Evolutionary conservation across 352 stramenopile species (phyloP).

Genomic region (Globisporangium nodosum): DNA sequence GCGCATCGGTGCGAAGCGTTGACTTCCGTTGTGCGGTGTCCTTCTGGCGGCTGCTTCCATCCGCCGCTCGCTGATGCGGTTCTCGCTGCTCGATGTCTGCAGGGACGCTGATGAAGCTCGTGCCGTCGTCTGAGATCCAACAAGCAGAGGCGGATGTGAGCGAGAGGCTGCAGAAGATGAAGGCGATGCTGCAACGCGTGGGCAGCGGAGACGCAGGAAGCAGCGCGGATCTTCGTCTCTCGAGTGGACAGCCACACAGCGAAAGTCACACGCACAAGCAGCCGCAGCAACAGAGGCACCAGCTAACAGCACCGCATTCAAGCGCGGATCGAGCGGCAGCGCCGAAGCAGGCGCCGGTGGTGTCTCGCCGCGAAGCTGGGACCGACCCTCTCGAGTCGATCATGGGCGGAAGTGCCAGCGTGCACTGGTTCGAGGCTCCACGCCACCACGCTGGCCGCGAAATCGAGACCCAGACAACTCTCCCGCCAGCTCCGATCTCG

Average conservation of each 20-base stretch:
- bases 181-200: slow-evolving; percentile 39
- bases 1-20: slow-evolving; percentile 26
- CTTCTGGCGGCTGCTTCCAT: too few species aligned
- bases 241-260: too few species aligned
- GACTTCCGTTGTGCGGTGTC: too few species aligned
- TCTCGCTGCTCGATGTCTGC: too few species aligned
- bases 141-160: slow-evolving; percentile 43
- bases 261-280: neutral
- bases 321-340: too few species aligned
- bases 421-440: neutral
- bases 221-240: neutral
- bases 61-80: neutral
- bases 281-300: neutral
- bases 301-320: too few species aligned
- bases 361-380: slow-evolving; percentile 20
- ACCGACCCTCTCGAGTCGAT: slow-evolving; percentile 56
- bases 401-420: slow-evolving; percentile 12
- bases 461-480: slow-evolving; percentile 45
- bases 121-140: slow-evolving; percentile 35
- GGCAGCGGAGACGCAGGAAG: slow-evolving; percentile 7
- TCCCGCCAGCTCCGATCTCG: slow-evolving; percentile 28
- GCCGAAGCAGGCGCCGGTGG: neutral
- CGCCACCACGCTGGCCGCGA: slow-evolving; percentile 15
- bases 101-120: slow-evolving; percentile 50
- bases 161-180: slow-evolving; percentile 54